Evolutionary conservation across 2,329 filamentous ascomycete genomes (phyloP).

Genomic region (Colletotrichum neosansevieriae): DNA sequence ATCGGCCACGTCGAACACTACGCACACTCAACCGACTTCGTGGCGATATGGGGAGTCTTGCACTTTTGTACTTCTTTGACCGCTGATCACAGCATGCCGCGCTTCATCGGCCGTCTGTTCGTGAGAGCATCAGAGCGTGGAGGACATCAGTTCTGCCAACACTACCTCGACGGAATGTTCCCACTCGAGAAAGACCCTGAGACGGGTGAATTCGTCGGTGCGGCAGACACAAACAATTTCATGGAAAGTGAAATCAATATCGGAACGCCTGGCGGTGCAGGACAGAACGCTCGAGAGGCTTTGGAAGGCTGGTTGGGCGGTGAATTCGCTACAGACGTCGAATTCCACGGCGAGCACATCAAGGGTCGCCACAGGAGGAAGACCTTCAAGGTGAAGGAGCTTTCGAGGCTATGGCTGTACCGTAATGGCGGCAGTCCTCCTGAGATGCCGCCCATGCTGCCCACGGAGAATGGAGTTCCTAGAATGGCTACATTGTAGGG

Average conservation of each 20-base stretch:
- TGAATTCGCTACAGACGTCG: constrained; percentile 53
- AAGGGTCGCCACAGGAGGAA: constrained; percentile 44
- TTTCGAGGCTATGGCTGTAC: constrained; percentile 73
- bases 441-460: constrained; percentile 53
- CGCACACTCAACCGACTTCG: constrained; percentile 79
- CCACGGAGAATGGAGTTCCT: constrained; percentile 51
- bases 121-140: constrained; percentile 53
- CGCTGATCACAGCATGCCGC: constrained; percentile 61
- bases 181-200: constrained; percentile 59
- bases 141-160: constrained; percentile 69
- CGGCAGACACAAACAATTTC: constrained; percentile 66
- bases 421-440: constrained; percentile 68
- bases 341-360: constrained; percentile 51
- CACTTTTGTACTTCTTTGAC: constrained; percentile 61
- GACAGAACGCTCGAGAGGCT: constrained; percentile 58
- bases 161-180: constrained; percentile 74
- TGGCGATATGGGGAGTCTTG: constrained; percentile 80
- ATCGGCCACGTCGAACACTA: constrained; percentile 86
- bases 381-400: constrained; percentile 66
- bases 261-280: constrained; percentile 58
- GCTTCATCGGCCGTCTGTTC: constrained; percentile 74
- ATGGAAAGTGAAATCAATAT: constrained; percentile 69
- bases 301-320: constrained; percentile 60
- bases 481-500: constrained; percentile 54
- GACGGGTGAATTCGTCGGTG: constrained; percentile 56